These are phyloP conservation scores for Scheffersomyces coipomensis DNA, from an alignment of 805 yeast species.

Conservation along the genomic window DNA sequence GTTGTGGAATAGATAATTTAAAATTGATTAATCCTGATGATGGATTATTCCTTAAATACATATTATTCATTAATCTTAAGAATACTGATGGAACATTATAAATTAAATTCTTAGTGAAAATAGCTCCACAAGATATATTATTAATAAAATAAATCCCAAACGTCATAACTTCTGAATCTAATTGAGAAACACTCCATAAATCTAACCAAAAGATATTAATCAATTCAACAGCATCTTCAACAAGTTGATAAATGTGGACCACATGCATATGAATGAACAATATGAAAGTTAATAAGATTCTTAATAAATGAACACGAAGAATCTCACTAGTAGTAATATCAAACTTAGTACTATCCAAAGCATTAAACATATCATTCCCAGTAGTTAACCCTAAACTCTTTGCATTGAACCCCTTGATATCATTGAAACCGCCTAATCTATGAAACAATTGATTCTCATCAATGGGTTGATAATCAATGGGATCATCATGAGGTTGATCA, in stretches of 20 bases:
- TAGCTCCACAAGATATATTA: slow-evolving; percentile 7
- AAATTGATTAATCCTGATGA: slow-evolving; percentile 5
- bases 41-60: slow-evolving; percentile 7
- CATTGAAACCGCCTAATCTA: slow-evolving; percentile 3
- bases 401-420: slow-evolving; percentile 9
- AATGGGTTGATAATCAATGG: background rate
- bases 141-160: slow-evolving; percentile 1
- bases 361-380: slow-evolving; percentile 8
- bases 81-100: slow-evolving; percentile 1
- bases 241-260: background rate
- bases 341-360: slow-evolving; percentile 10
- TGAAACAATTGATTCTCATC: background rate
- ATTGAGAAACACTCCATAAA: slow-evolving; percentile 3
- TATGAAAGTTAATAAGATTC: slow-evolving; percentile 10
- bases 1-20: slow-evolving; percentile 7
- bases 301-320: slow-evolving; percentile 14
- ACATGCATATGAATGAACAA: slow-evolving; percentile 4
- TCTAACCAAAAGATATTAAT: slow-evolving; percentile 4
- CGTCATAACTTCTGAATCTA: background rate
- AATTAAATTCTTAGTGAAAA: slow-evolving; percentile 2
- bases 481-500: background rate
- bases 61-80: slow-evolving; percentile 9
- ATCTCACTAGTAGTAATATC: slow-evolving; percentile 15
- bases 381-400: slow-evolving; percentile 11
- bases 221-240: slow-evolving; percentile 2